A percentile compares a stretch with the other conserved stretches of the same genome.
These are phyloP conservation scores for Thelonectria rubi DNA, from an alignment of 2,329 filamentous ascomycete species.

Conservation along the genomic window DNA sequence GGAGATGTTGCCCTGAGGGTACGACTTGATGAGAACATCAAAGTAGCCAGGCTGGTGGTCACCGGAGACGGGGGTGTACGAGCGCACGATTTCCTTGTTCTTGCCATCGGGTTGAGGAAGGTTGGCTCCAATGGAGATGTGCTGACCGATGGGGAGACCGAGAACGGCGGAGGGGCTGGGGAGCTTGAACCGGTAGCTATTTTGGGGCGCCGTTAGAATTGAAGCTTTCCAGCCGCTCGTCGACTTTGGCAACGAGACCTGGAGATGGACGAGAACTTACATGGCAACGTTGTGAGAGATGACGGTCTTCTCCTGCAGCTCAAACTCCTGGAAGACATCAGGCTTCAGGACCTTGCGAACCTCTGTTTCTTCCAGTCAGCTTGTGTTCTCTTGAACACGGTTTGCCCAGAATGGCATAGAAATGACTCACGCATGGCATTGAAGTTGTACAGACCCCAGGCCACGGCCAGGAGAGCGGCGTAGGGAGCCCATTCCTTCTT, in stretches of 20 bases:
- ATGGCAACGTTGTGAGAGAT: slow-evolving; percentile 99
- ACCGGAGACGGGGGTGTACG: slow-evolving; percentile 91
- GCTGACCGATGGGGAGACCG: slow-evolving; percentile 96
- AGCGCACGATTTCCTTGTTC: slow-evolving; percentile 85
- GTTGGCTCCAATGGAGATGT: slow-evolving; percentile 92
- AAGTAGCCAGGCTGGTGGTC: slow-evolving; percentile 92
- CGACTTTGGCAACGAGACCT: slow-evolving; percentile 20
- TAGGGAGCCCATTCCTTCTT: slow-evolving; percentile 81
- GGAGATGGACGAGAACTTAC: slow-evolving; percentile 56
- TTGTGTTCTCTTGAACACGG: slow-evolving; percentile 7
- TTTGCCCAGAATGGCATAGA: background rate
- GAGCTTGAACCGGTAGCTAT: slow-evolving; percentile 89
- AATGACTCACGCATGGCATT: slow-evolving; percentile 71
- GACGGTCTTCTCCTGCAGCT: slow-evolving; percentile 92
- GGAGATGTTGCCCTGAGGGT: slow-evolving; percentile 97
- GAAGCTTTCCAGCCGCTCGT: background rate
- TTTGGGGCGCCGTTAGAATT: slow-evolving; percentile 10
- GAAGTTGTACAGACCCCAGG: slow-evolving; percentile 77
- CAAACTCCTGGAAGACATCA: slow-evolving; percentile 87
- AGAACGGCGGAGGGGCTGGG: slow-evolving; percentile 82
- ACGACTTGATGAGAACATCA: slow-evolving; percentile 97
- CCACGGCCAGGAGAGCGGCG: slow-evolving; percentile 71
- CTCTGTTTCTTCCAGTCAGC: slow-evolving; percentile 57
- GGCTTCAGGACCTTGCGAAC: slow-evolving; percentile 87
- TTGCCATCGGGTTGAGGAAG: slow-evolving; percentile 73